Evolutionary conservation across 202 grass and related monocot species (phyloP).

Genomic region (Cymbopogon flexuosus): DNA sequence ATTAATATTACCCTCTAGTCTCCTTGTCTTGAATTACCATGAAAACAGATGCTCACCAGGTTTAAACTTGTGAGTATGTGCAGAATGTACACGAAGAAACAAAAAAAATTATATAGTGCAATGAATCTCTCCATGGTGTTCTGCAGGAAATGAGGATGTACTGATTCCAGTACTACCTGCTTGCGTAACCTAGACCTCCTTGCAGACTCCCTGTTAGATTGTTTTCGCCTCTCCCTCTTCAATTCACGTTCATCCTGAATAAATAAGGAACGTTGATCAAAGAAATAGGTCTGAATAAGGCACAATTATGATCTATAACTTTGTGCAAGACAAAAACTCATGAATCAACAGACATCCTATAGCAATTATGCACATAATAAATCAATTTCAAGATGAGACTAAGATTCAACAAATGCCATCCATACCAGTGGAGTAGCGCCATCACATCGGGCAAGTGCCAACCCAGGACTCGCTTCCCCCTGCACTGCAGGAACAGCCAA

Average conservation of each 20-base stretch:
- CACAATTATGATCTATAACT: not conserved
- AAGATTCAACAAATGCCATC: not conserved
- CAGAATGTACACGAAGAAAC: not conserved
- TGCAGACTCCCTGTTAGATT: slow-evolving; percentile 94
- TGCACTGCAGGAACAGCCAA: slow-evolving; percentile 41
- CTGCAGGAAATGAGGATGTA: slow-evolving; percentile 22
- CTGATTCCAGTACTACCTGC: slow-evolving; percentile 52
- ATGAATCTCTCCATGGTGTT: not conserved
- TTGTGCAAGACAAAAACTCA: not conserved
- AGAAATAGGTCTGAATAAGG: not conserved
- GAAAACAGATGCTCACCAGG: not conserved
- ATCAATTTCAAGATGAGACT: not conserved
- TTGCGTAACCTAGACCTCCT: slow-evolving; percentile 91
- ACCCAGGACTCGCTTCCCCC: slow-evolving; percentile 35
- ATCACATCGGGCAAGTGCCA: slow-evolving; percentile 32
- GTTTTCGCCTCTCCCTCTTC: slow-evolving; percentile 85
- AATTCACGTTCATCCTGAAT: slow-evolving; percentile 79
- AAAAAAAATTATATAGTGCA: not conserved
- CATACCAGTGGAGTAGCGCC: slow-evolving; percentile 36
- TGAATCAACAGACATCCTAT: slow-evolving; percentile 10
- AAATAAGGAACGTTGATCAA: slow-evolving; percentile 18
- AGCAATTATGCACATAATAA: not conserved
- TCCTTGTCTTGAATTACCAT: not conserved
- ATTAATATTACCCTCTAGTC: not conserved
- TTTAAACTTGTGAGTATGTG: not conserved